These are phyloP conservation scores for Gastrolobium villosum DNA, from an alignment of 306 rosid species.

Conservation along the genomic window DNA sequence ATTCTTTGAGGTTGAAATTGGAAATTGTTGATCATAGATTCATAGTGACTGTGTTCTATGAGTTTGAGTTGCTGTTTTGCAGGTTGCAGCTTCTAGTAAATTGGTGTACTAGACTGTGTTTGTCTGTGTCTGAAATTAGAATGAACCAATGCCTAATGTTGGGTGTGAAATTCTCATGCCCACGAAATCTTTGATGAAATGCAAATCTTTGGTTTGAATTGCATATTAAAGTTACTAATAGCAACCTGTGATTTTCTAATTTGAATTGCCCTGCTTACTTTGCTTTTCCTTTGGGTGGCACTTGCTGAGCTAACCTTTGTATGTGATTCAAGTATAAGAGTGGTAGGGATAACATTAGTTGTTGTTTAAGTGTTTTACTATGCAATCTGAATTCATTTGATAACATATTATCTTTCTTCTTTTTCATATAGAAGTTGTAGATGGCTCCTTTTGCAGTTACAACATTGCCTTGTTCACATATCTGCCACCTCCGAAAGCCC, in stretches of 20 bases:
- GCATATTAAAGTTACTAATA: conserved; percentile 24
- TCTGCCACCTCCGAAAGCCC: conserved; percentile 52
- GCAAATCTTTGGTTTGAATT: conserved; percentile 3
- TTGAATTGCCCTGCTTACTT: not conserved
- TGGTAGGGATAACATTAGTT: conserved; percentile 10
- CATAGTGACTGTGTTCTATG: conserved; percentile 8
- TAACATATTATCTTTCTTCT: conserved; percentile 22
- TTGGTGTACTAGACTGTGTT: not conserved
- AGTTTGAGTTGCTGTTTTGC: conserved; percentile 11
- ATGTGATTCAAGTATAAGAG: conserved; percentile 7
- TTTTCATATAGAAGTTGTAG: not conserved
- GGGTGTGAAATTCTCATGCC: not conserved
- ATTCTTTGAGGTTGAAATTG: not conserved
- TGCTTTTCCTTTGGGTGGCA: not conserved
- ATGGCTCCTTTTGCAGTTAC: conserved; percentile 68
- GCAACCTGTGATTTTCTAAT: not conserved
- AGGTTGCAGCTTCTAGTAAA: conserved; percentile 1
- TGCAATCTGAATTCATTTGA: conserved; percentile 20
- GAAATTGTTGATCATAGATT: not conserved
- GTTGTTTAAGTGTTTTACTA: not conserved
- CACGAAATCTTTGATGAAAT: conserved; percentile 44
- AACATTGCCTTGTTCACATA: conserved; percentile 51
- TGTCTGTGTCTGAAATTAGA: conserved; percentile 15
- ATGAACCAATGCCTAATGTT: not conserved
- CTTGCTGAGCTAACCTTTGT: not conserved